phyloP scores from a whole-genome alignment of 2,329 filamentous ascomycete genomes.

The Trichoderma lentiforme region DNA sequence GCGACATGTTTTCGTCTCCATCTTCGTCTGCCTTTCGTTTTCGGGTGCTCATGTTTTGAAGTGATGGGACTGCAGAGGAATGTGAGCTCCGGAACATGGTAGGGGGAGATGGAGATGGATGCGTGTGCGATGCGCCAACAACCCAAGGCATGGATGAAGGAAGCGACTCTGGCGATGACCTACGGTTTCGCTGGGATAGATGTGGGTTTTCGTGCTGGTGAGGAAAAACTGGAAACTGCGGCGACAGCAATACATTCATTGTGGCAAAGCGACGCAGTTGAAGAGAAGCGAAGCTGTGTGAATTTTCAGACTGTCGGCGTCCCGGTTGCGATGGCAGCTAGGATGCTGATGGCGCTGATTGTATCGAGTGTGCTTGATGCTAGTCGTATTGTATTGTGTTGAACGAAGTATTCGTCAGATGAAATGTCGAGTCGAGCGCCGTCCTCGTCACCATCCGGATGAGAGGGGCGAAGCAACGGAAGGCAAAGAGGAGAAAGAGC shows the following conservation, averaged over 20 bases:
- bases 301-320: conserved; percentile 1
- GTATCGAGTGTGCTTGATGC: neutral
- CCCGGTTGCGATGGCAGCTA: conserved; percentile 1
- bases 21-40: conserved; percentile 90
- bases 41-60: conserved; percentile 52
- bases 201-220: conserved; percentile 56
- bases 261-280: conserved; percentile 25
- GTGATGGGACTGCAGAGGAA: conserved; percentile 39
- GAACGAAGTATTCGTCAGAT: neutral
- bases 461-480: conserved; percentile 11
- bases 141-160: neutral
- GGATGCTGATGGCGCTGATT: neutral
- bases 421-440: neutral
- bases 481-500: conserved; percentile 15
- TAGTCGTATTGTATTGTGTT: neutral
- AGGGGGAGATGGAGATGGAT: neutral
- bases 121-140: neutral
- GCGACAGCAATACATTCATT: conserved; percentile 62
- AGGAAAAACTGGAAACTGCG: conserved; percentile 57
- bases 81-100: neutral
- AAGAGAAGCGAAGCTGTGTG: neutral
- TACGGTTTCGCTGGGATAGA: conserved; percentile 54
- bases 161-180: conserved; percentile 29
- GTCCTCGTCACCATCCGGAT: neutral
- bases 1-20: conserved; percentile 83